These are phyloP conservation scores for Cicer judaicum DNA, from an alignment of 306 rosid genomes.

Conservation along the genomic window DNA sequence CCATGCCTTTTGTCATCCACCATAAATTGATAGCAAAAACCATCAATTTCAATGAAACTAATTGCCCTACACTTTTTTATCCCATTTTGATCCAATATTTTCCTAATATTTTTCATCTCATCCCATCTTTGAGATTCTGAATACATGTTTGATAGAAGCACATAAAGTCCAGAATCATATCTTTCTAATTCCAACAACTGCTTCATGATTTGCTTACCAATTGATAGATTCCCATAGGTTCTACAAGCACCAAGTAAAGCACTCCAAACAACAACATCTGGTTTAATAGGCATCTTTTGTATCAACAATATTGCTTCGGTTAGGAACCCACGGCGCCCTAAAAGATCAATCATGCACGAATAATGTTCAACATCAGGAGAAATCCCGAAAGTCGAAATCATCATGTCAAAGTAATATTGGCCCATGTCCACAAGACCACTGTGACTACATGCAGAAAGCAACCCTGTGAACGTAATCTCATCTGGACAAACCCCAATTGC, in stretches of 20 bases:
- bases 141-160: conserved; percentile 75
- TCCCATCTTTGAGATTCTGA: conserved; percentile 76
- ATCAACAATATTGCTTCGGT: conserved; percentile 66
- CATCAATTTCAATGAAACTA: conserved; percentile 68
- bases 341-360: conserved; percentile 79
- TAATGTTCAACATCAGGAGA: conserved; percentile 68
- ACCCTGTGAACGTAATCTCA: conserved; percentile 70
- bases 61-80: conserved; percentile 65
- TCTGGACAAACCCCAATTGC: conserved; percentile 59
- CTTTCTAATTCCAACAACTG: conserved; percentile 67
- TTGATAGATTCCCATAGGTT: conserved; percentile 58
- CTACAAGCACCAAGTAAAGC: conserved; percentile 85
- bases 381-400: conserved; percentile 55
- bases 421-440: conserved; percentile 68
- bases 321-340: conserved; percentile 69
- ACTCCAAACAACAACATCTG: conserved; percentile 75
- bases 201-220: conserved; percentile 69
- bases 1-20: conserved; percentile 62
- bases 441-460: conserved; percentile 83
- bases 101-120: conserved; percentile 68
- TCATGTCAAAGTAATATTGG: conserved; percentile 56
- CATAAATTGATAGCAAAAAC: conserved; percentile 52
- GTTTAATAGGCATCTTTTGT: conserved; percentile 67
- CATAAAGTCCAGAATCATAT: conserved; percentile 62
- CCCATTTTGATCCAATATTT: conserved; percentile 60